phyloP scores from a whole-genome alignment of 202 grass and related monocot species.

The Panicum hallii region DNA sequence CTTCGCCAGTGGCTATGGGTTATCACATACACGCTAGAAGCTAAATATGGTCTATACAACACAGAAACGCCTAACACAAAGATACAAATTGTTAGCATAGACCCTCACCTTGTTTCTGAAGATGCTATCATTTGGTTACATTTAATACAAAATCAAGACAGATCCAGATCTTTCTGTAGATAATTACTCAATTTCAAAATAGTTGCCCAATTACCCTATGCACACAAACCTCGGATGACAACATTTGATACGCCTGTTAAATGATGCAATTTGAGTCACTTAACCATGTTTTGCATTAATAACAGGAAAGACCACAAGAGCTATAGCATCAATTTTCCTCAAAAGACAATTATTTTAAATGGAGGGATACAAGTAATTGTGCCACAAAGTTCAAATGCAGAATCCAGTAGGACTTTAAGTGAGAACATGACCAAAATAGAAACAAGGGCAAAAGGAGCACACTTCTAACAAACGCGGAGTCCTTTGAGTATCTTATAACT shows the following conservation, averaged over 20 bases:
- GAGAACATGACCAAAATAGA: constrained; percentile 13
- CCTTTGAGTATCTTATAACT: neutral
- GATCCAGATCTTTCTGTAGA: neutral
- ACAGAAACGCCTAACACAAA: neutral
- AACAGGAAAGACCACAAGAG: neutral
- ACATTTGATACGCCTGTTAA: neutral
- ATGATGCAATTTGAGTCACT: neutral
- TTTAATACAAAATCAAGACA: constrained; percentile 17
- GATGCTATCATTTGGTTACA: neutral
- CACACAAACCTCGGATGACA: neutral
- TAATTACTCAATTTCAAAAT: neutral
- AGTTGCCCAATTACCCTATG: constrained; percentile 2
- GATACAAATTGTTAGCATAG: neutral
- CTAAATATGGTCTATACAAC: neutral
- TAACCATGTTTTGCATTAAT: constrained; percentile 11
- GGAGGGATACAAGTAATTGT: neutral
- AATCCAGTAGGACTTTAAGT: constrained; percentile 26
- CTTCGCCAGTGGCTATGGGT: no score
- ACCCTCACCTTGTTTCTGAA: constrained; percentile 12
- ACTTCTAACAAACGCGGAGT: neutral
- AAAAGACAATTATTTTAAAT: constrained; percentile 5
- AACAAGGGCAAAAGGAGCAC: constrained; percentile 3
- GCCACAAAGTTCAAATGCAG: neutral
- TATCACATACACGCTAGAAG: neutral
- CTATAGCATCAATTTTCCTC: neutral